Conservation (phyloP, 208 protist genomes). For the Leishmania major region DNA sequence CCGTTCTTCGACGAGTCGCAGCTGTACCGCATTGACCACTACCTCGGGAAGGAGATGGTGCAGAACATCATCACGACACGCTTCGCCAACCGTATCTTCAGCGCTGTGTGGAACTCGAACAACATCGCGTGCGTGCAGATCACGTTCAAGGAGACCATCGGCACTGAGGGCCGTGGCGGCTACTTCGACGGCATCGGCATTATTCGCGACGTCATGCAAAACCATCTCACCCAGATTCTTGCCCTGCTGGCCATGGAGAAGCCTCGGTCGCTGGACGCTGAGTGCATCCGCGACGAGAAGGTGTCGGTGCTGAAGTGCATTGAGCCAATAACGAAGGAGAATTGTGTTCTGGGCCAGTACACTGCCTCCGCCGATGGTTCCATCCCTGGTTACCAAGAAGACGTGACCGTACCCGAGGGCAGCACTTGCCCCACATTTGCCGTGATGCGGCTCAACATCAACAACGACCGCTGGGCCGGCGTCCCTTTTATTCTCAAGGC, state of each 20-base stretch:
- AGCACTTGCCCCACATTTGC: conserved; percentile 92
- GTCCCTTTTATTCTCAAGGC: conserved; percentile 94
- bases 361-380: conserved; percentile 71
- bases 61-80: conserved; percentile 93
- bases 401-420: conserved; percentile 75
- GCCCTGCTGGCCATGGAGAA: conserved; percentile 94
- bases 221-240: conserved; percentile 95
- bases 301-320: conserved; percentile 84
- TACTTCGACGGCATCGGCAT: conserved; percentile 95
- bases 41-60: conserved; percentile 95
- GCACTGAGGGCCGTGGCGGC: conserved; percentile 89
- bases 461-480: conserved; percentile 94
- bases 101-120: conserved; percentile 87
- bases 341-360: conserved; percentile 94
- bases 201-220: conserved; percentile 95
- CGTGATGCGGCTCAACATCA: conserved; percentile 77
- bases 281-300: conserved; percentile 93
- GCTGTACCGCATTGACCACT: conserved; percentile 96
- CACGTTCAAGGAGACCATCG: conserved; percentile 95
- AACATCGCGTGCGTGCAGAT: conserved; percentile 92
- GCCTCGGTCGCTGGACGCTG: conserved; percentile 74
- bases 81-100: conserved; percentile 94
- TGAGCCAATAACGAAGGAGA: conserved; percentile 50
- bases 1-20: conserved; percentile 86
- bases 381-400: conserved; percentile 90